These are phyloP conservation scores for Polytrichum formosum DNA, from an alignment of 225 moss, liverwort and hornwort genomes.

Conservation along the genomic window DNA sequence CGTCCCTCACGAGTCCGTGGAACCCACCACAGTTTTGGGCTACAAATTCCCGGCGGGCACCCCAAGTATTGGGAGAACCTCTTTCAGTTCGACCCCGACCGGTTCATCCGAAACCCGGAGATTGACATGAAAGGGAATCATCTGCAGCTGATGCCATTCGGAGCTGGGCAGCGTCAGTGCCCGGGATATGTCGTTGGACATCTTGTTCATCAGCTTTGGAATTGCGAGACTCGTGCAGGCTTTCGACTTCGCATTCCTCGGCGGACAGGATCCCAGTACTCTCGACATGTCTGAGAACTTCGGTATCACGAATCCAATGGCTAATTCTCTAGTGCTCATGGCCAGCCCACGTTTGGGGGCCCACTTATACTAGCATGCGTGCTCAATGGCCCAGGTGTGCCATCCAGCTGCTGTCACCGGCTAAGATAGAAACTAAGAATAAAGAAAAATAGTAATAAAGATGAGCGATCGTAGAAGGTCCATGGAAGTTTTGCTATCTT, in stretches of 20 bases:
- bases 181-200: neutral
- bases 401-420: too few species aligned
- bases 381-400: too few species aligned
- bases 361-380: too few species aligned
- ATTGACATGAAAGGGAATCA: neutral
- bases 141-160: neutral
- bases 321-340: neutral
- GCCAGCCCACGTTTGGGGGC: neutral
- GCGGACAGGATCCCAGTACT: neutral
- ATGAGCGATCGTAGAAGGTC: too few species aligned
- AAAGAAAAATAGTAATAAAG: too few species aligned
- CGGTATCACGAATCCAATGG: neutral
- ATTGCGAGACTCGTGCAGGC: neutral
- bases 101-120: neutral
- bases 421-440: too few species aligned
- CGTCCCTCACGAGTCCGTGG: constrained; percentile 2
- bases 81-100: constrained; percentile 1
- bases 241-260: neutral
- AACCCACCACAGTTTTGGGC: neutral
- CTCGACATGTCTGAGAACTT: neutral
- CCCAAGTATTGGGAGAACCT: constrained; percentile 4
- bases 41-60: neutral
- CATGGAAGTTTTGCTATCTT: too few species aligned
- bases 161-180: neutral
- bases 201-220: neutral